Conservation (phyloP, 2,329 filamentous ascomycete species). For the Phyllosticta paracitricarpa region DNA sequence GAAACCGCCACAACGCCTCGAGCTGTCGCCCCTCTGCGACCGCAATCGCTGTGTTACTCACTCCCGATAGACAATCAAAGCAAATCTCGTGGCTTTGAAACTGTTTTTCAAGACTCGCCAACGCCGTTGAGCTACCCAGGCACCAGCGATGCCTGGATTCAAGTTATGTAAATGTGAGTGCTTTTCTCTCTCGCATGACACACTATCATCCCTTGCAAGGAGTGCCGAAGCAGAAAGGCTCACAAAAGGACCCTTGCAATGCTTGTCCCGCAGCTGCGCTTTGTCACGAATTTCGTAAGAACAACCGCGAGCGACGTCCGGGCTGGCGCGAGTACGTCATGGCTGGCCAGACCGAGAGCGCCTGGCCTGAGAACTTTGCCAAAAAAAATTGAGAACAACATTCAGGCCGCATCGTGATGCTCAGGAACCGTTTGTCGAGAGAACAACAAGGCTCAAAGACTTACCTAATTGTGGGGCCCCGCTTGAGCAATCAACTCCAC, state of each 20-base stretch:
- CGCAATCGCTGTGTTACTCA: background rate
- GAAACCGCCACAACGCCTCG: too few species aligned
- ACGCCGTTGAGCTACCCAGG: background rate
- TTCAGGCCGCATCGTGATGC: too few species aligned
- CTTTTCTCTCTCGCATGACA: background rate
- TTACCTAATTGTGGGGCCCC: too few species aligned
- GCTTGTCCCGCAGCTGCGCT: background rate
- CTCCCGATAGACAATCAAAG: background rate
- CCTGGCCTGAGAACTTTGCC: background rate
- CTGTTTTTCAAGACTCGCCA: background rate
- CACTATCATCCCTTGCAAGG: too few species aligned
- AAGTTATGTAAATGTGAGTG: too few species aligned
- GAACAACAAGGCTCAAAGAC: too few species aligned
- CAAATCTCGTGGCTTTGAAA: background rate
- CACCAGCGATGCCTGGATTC: background rate
- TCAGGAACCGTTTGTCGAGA: too few species aligned
- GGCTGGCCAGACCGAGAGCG: background rate
- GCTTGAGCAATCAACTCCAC: too few species aligned
- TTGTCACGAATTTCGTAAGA: background rate
- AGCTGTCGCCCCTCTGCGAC: too few species aligned
- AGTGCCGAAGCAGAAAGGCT: too few species aligned
- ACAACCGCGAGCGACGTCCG: background rate
- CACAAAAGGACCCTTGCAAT: background rate
- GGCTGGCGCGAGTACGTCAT: background rate
- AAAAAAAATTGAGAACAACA: background rate